Evolutionary conservation across 805 yeast species (phyloP).

Genomic region (Clavispora asparagi): DNA sequence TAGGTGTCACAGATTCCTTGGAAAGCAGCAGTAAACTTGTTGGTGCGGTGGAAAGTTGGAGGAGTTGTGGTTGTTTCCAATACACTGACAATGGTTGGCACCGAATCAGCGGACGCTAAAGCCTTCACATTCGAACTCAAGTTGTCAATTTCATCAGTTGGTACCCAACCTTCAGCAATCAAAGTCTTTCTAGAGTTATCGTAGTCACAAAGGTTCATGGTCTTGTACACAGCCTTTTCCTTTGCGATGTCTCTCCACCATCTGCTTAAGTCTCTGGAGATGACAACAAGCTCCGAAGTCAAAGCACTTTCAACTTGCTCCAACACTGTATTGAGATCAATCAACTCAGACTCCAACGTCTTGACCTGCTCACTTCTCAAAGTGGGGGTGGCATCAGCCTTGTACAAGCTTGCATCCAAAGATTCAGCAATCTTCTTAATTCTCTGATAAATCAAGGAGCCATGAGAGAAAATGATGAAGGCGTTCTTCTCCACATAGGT

Average conservation of each 20-base stretch:
- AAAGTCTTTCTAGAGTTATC: conserved; percentile 81
- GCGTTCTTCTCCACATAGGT: conserved; percentile 66
- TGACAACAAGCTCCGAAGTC: conserved; percentile 69
- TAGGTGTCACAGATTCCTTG: conserved; percentile 71
- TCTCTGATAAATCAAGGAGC: conserved; percentile 64
- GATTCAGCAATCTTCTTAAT: conserved; percentile 85
- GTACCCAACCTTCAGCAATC: conserved; percentile 96
- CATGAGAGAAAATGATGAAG: conserved; percentile 90
- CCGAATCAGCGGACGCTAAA: conserved; percentile 47
- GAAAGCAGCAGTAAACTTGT: conserved; percentile 64
- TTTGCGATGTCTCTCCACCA: conserved; percentile 47
- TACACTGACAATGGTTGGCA: conserved; percentile 49
- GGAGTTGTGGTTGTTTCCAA: conserved; percentile 73
- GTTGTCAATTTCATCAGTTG: conserved; percentile 65
- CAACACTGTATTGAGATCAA: conserved; percentile 32
- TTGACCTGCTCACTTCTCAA: conserved; percentile 27
- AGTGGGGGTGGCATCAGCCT: conserved; percentile 41
- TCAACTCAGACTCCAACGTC: conserved; percentile 22
- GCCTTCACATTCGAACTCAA: conserved; percentile 64
- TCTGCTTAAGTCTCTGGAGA: conserved; percentile 65
- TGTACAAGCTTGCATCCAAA: conserved; percentile 73
- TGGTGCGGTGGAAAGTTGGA: conserved; percentile 66
- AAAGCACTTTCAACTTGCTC: conserved; percentile 22
- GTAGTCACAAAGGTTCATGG: conserved; percentile 74
- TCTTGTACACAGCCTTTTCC: conserved; percentile 78